Evolutionary conservation across 2,329 filamentous ascomycete genomes (phyloP), one percentile per base, ranked within the genome.

Genomic region (Dothideomycetes sp.): DNA sequence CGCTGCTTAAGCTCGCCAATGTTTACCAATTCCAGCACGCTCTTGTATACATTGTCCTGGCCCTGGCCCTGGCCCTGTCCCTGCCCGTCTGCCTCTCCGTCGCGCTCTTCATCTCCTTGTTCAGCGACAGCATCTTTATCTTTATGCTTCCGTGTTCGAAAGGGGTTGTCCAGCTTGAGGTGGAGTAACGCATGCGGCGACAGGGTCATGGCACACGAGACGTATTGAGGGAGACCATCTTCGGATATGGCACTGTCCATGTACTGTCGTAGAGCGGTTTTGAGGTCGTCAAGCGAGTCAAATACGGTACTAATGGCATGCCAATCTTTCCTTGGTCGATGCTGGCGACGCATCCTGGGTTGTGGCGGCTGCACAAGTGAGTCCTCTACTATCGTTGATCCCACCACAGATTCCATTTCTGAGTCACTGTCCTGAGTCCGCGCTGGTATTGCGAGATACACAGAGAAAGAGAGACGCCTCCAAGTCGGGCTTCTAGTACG

Each of bases 1-100:
- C 63, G 62, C 16, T 60, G 56, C 38, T 61, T 61, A n/a, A 59
- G 53, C 37, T 66, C 59, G 17, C 33, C 19, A 9, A 52, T 47
- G 28, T 48, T 48, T 16, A 57, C 43, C 24, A 58, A 19, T 10
- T 44, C 36, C 15, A 32, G 31, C 18, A 44, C 35, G 4, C 29
- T 31, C 35, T 40, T 39, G 27, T 28, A 25, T 15, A 17, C 25
- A 10, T 24, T 11, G 22, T 34, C 30, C 37, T 27, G 28, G 8
- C 29, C 28, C 13, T 32, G 37, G 6, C 22, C 17, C 11, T 36
- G 33, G 7, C 19, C 33, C 17, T 28, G 33, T 12, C 28, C 33
- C 24, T 36, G 33, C n/a, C n/a, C n/a, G n/a, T n/a, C n/a, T n/a
- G 30, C 12, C 4, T 33, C 29, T 9, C 35, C 31, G 5, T 9